Evolutionary conservation across 495 filamentous ascomycete species (phyloP), one percentile per base, ranked within the genome.

Genomic region (Clavariopsis aquatica): DNA sequence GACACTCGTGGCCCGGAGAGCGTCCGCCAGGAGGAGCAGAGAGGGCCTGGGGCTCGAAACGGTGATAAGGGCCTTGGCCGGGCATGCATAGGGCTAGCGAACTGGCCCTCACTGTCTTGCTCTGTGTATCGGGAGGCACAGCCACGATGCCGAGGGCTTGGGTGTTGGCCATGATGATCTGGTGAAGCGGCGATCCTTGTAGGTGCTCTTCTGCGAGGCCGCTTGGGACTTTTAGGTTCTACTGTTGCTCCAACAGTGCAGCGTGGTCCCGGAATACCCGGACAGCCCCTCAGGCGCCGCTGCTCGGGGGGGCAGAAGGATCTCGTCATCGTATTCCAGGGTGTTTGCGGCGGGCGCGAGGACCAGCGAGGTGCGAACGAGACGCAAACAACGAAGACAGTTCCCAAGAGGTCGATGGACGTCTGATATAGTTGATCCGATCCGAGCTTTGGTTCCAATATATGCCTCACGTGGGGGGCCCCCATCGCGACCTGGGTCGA

Each of bases 91-190:
- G 23, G 13, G 9, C 27, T 57, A 52, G 49, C 53, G 59, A 43
- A 58, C 12, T 46, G 45, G 46, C 5, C 13, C 52, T 60, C 55
- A 49, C 43, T 62, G 41, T 17, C n/a, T 53, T 64, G 51, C 23
- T 45, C 15, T 47, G 24, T 34, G 28, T 52, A 53, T 57, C 45
- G 52, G 56, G 28, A 34, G 49, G 51, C 53, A 36, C 59, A 59
- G 60, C 65, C 65, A 27, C 58, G 46, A 53, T 59, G 65, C 65
- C 65, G 46, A 68, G 65, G 10, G 27, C 22, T 60, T 52, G 54
- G 34, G 3, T 17, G 31, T 45, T 53, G 27, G 59, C 49, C 27
- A 52, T 49, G 38, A 43, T 43, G 38, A 43, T 10, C 13, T 58
- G 55, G 17, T 34, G 41, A 19, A 23, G 34, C 12, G 15, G 51